phyloP scores from a whole-genome alignment of 495 filamentous ascomycete species.

The Corynascus novoguineensis region DNA sequence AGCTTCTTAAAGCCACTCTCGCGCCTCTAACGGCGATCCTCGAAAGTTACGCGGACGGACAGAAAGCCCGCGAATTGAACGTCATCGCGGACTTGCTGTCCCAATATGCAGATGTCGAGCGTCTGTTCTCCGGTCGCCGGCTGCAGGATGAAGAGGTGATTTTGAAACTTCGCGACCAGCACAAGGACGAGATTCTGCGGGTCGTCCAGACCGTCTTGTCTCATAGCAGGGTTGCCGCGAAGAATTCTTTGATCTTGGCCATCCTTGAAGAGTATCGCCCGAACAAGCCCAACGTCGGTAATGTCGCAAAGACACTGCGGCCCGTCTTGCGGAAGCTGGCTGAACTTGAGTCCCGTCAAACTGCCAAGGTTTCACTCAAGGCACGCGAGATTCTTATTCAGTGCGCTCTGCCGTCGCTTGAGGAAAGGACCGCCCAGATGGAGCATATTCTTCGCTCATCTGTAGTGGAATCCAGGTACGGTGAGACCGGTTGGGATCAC shows the following conservation, averaged over 20 bases:
- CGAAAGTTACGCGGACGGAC: slow-evolving; percentile 74
- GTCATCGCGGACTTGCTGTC: slow-evolving; percentile 73
- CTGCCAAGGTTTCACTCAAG: slow-evolving; percentile 94
- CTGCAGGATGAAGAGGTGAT: slow-evolving; percentile 91
- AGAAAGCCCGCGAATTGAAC: slow-evolving; percentile 84
- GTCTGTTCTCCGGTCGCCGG: slow-evolving; percentile 76
- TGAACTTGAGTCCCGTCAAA: slow-evolving; percentile 80
- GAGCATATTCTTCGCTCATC: slow-evolving; percentile 96
- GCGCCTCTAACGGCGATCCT: slow-evolving; percentile 77
- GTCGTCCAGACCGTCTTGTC: slow-evolving; percentile 87
- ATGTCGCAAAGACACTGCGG: slow-evolving; percentile 83
- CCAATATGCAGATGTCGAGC: slow-evolving; percentile 77
- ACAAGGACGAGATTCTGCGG: slow-evolving; percentile 81
- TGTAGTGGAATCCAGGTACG: slow-evolving; percentile 94
- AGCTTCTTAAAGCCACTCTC: slow-evolving; percentile 66
- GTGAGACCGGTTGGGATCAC: slow-evolving; percentile 96
- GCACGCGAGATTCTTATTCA: slow-evolving; percentile 95
- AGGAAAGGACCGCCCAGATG: slow-evolving; percentile 93
- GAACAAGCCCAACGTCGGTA: slow-evolving; percentile 84
- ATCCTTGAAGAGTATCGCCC: slow-evolving; percentile 92
- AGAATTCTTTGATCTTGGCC: slow-evolving; percentile 90
- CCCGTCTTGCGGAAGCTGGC: slow-evolving; percentile 77
- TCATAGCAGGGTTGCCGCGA: slow-evolving; percentile 83
- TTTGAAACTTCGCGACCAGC: slow-evolving; percentile 87
- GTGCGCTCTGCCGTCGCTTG: slow-evolving; percentile 89